phyloP scores from a whole-genome alignment of 495 filamentous ascomycete genomes.

The Penicillium verhagenii region DNA sequence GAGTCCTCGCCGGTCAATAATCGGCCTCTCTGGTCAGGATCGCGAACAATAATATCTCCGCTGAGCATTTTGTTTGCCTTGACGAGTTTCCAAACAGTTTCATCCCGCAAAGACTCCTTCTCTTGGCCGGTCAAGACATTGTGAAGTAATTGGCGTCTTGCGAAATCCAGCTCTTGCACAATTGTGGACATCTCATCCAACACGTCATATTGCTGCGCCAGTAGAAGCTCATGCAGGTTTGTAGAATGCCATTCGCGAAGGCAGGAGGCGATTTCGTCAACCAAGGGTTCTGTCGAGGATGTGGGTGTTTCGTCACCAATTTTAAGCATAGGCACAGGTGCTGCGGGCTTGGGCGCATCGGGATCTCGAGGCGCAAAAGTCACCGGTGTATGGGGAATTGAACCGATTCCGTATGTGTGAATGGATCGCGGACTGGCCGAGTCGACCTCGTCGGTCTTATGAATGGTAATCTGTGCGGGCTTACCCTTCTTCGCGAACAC shows the following conservation, averaged over 20 bases:
- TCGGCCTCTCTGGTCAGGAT: slow-evolving; percentile 76
- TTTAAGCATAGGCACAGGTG: slow-evolving; percentile 95
- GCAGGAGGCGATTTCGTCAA: slow-evolving; percentile 96
- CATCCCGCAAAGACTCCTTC: slow-evolving; percentile 69
- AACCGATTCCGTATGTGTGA: slow-evolving; percentile 26
- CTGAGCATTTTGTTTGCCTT: slow-evolving; percentile 88
- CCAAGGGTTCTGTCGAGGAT: slow-evolving; percentile 82
- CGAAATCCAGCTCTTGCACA: slow-evolving; percentile 75
- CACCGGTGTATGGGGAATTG: slow-evolving; percentile 38
- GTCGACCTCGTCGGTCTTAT: slow-evolving; percentile 36
- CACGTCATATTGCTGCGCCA: slow-evolving; percentile 73
- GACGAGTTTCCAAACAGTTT: slow-evolving; percentile 93
- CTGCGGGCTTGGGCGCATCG: slow-evolving; percentile 72
- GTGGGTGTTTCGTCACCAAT: slow-evolving; percentile 95
- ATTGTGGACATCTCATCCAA: slow-evolving; percentile 79
- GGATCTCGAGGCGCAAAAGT: slow-evolving; percentile 41
- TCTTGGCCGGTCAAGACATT: slow-evolving; percentile 87
- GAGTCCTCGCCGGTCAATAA: slow-evolving; percentile 91
- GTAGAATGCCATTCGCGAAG: slow-evolving; percentile 97
- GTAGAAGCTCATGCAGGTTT: slow-evolving; percentile 89
- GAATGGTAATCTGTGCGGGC: slow-evolving; percentile 42
- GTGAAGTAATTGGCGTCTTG: slow-evolving; percentile 85
- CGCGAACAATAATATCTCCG: slow-evolving; percentile 89
- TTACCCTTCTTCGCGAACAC: slow-evolving; percentile 43
- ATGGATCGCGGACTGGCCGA: slow-evolving; percentile 32